Evolutionary conservation across 768 basidiomycete genomes (phyloP), one percentile per base, ranked within the genome.

Genomic region (Mycena pura): DNA sequence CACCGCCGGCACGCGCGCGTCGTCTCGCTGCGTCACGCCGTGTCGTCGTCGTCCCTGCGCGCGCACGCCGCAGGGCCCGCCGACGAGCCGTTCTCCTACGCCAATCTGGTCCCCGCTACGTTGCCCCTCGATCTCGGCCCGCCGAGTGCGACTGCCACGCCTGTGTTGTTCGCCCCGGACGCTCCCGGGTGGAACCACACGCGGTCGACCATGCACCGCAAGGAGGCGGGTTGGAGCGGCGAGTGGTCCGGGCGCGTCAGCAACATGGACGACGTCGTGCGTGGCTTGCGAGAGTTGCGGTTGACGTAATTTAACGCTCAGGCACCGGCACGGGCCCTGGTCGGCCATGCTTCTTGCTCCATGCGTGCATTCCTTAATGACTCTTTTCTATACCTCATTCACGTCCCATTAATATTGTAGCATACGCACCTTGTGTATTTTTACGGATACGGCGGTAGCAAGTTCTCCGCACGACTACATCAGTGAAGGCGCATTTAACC

Each of bases 221-320:
- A 61, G 45, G 64, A 65, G 60, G 22, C 27, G 11, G 64, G 55
- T 1, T 65, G 64, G 64, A 60, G 58, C 38, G 63, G 63, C 2
- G 57, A 60, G 43, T 60, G 57, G 58, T 60, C 57, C 3, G 63
- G 63, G 17, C 32, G 29, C 31, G 59, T 64, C 43, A 53, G 32
- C 14, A 48, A 48, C 46, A 64, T 64, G 58, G 58, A 57, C 6
- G 63, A 64, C n/a, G 63, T 64, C 28, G 63, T 64, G 3, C 53
- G 58, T 29, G 48, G 58, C 1, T 31, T 64, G 28, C 58, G 63
- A 5, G 53, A 31, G 0, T 27, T 64, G 22, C 19, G 58, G 6
- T 32, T 64, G 41, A 64, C 52, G 31, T 63, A 19, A 57, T 19
- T n/a, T n/a, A n/a, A n/a, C n/a, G n/a, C n/a, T n/a, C n/a, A n/a